Conservation (phyloP, 2,329 filamentous ascomycete genomes). For the Diplodia sapinea region DNA sequence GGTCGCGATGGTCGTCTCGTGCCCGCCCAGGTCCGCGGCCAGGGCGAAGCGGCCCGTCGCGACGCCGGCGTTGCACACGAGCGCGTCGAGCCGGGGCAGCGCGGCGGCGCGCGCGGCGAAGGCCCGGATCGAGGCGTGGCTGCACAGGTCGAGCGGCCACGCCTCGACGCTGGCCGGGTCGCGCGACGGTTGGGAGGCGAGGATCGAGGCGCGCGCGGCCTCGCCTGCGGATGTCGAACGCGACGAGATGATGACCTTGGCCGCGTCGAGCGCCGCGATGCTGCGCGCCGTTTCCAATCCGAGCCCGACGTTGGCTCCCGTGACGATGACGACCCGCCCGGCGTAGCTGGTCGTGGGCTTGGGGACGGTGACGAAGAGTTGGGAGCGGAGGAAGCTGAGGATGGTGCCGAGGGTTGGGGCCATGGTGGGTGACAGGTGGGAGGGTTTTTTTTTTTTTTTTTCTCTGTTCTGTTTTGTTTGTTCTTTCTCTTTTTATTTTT, state of each 20-base stretch:
- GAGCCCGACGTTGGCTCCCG: slow-evolving; percentile 56
- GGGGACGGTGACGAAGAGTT: slow-evolving; percentile 48
- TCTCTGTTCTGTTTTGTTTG: background rate
- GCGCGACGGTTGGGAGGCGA: slow-evolving; percentile 33
- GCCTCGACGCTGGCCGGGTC: slow-evolving; percentile 49
- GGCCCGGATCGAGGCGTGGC: slow-evolving; percentile 46
- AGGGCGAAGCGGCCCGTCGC: slow-evolving; percentile 38
- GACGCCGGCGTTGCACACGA: slow-evolving; percentile 50
- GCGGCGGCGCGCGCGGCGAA: slow-evolving; percentile 41
- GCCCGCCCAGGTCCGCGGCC: slow-evolving; percentile 29
- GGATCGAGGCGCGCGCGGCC: slow-evolving; percentile 50
- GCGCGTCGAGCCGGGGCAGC: slow-evolving; percentile 45
- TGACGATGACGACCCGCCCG: slow-evolving; percentile 54
- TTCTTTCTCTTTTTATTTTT: background rate
- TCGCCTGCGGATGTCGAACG: slow-evolving; percentile 53
- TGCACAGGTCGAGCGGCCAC: slow-evolving; percentile 52
- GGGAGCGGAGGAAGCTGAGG: slow-evolving; percentile 47
- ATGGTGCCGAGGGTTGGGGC: slow-evolving; percentile 8
- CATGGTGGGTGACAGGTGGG: background rate
- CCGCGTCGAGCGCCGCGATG: slow-evolving; percentile 49
- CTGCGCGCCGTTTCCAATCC: slow-evolving; percentile 55
- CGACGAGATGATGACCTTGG: slow-evolving; percentile 54
- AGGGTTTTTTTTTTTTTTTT: background rate
- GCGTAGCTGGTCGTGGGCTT: slow-evolving; percentile 38
- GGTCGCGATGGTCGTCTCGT: slow-evolving; percentile 46